Evolutionary conservation across 352 stramenopile species (phyloP), one percentile per base, ranked within the genome.

Genomic region (Globisporangium nodosum): DNA sequence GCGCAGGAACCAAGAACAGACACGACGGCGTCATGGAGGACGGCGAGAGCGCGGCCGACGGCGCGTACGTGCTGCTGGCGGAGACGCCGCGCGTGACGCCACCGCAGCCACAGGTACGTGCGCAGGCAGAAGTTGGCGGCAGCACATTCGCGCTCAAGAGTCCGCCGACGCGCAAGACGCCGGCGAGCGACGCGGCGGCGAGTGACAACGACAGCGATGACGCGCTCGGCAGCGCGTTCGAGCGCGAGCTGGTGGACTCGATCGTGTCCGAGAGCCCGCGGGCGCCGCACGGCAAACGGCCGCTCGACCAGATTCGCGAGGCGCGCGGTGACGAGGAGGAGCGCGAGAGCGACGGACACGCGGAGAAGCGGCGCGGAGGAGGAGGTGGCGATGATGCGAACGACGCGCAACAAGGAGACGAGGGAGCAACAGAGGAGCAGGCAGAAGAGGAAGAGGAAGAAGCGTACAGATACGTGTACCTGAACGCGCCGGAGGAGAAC

Each of bases 401-500:
- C 5, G 27, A 39, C 2, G 27, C 16, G 2, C 37, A 56, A 37
- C 27, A 33, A 27, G 15, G 7, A 27, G 31, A 30, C 31, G 48
- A 49, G 21, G 21, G 21, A 37, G 31, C 6, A 37, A 3, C 6
- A 9, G 31, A 37, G 3, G 31, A 47, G 18, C 49, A 46, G 0
- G 43, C 61, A 0, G 64, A 69, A 0, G 61, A 65, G 8, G 65
- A 70, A 0, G 74, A 80, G 3, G 70, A 74, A 1, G 71, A 87
- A 43, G 63, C 47, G 5, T 91, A 87, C 51, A 78, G 85, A 5
- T 81, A 79, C 55, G 76, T 94, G 33, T 71, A 94, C 40, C 31
- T 94, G 15, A 96, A 94, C 58, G 61, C 84, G 7, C 69, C 67
- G 2, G 63, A 79, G 48, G 68, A 69, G 50, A 94, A 94, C 62